Conservation (phyloP, 2,329 filamentous ascomycete species). For the Cladophialophora carrionii region DNA sequence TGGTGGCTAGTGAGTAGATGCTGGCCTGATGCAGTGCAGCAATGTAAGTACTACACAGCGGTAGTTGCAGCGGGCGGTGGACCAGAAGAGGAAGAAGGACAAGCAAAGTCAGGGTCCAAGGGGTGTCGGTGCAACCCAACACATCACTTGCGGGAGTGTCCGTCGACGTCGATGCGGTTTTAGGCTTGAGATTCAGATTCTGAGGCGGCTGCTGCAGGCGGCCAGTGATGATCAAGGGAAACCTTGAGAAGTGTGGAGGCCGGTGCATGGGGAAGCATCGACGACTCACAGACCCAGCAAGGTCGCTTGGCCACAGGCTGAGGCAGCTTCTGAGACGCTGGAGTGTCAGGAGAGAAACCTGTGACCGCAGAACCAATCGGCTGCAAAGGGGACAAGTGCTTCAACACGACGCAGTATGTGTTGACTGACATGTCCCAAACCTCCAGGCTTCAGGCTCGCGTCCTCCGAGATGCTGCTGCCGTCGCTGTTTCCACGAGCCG, state of each 20-base stretch:
- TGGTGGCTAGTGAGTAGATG: slow-evolving; percentile 2
- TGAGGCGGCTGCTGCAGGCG: slow-evolving; percentile 12
- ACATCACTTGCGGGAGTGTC: slow-evolving; percentile 18
- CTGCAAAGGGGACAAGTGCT: slow-evolving; percentile 4
- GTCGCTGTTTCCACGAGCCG: background rate
- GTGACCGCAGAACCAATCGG: slow-evolving; percentile 19
- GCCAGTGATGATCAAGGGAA: background rate
- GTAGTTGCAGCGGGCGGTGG: slow-evolving; percentile 13
- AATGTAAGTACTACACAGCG: slow-evolving; percentile 7
- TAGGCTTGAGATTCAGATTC: slow-evolving; percentile 18
- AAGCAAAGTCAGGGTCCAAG: slow-evolving; percentile 26
- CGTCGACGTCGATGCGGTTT: slow-evolving; percentile 18
- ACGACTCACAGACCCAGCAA: slow-evolving; percentile 15
- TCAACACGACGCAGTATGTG: slow-evolving; percentile 2
- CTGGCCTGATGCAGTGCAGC: slow-evolving; percentile 14
- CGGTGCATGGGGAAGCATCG: background rate
- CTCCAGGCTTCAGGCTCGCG: background rate
- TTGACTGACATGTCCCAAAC: background rate
- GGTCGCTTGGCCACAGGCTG: slow-evolving; percentile 22
- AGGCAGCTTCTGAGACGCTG: slow-evolving; percentile 28
- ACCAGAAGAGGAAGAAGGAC: slow-evolving; percentile 13
- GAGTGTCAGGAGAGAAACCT: slow-evolving; percentile 16
- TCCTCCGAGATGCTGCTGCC: background rate
- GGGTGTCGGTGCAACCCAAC: slow-evolving; percentile 8
- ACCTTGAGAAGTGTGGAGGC: slow-evolving; percentile 4